Evolutionary conservation across 495 filamentous ascomycete genomes (phyloP), one percentile per base, ranked within the genome.

Genomic region (Penicillium silybi): DNA sequence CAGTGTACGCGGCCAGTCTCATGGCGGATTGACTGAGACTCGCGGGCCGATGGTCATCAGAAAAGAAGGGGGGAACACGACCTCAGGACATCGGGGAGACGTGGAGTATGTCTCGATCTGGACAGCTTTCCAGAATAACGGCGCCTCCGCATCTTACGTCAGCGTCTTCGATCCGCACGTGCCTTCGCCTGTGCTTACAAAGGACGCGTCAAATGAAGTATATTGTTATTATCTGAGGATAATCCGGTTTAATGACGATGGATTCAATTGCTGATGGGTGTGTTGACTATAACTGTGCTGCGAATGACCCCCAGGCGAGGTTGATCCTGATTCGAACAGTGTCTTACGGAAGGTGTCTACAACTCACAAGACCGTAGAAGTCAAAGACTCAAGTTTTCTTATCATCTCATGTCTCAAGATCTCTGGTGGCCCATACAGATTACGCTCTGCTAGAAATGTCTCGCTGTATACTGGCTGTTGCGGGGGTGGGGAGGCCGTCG

Each of bases 1-100:
- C 75, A 58, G 75, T 62, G 59, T 80, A 80, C 42, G 68, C 74
- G 62, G 72, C 76, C 52, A 78, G 69, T 65, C 75, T 78, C 77
- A 80, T 80, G 58, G 59, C 65, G 54, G 61, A 32, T 53, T 47
- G 51, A 52, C 46, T 62, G 57, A 53, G 20, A 52, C 47, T 47
- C 46, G 48, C 42, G 57, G 66, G 61, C 58, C 59, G 61, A 57
- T 48, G 45, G 53, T 70, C 69, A 71, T 70, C 46, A 61, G 53
- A 54, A 48, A 56, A 63, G 56, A 41, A 63, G 51, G 47, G 44
- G 58, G 51, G 48, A 26, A 44, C 34, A 46, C 48, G 38, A 49
- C 37, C 56, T 51, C 56, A 37, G 50, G 35, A 56, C 58, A 59
- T 63, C 59, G 54, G 59, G 49, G 56, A 50, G 32, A 57, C 40